A percentile compares a stretch with the other conserved stretches of the same genome.
These are phyloP conservation scores for Candida insectorum DNA, from an alignment of 805 yeast species.

Conservation along the genomic window DNA sequence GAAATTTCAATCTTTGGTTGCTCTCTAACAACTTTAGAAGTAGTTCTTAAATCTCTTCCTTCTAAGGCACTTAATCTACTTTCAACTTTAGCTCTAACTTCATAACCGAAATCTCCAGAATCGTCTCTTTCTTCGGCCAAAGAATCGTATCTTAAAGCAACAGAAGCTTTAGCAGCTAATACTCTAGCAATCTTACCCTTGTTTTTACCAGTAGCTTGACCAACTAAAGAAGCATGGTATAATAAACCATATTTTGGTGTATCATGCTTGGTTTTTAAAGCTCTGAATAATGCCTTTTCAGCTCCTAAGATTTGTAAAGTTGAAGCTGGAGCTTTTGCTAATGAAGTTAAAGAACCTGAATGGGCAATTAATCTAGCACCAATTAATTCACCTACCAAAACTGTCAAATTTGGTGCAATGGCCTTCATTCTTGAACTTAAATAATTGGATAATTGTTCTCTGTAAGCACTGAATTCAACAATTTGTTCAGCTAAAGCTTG, in stretches of 20 bases:
- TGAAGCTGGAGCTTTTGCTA: conserved; percentile 98
- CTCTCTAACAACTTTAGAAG: conserved; percentile 77
- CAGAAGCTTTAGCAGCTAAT: conserved; percentile 97
- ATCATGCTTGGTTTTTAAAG: conserved; percentile 96
- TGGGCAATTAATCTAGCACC: conserved; percentile 99
- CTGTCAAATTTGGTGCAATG: conserved; percentile 95
- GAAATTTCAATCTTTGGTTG: conserved; percentile 83
- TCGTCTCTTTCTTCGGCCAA: conserved; percentile 96
- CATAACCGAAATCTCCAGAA: conserved; percentile 88
- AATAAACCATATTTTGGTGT: conserved; percentile 97
- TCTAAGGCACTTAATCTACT: conserved; percentile 90
- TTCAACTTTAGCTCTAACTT: conserved; percentile 90
- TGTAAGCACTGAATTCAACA: conserved; percentile 91
- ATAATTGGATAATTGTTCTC: conserved; percentile 93
- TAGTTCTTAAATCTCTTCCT: conserved; percentile 93
- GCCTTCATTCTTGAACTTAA: conserved; percentile 95
- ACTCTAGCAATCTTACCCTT: conserved; percentile 99
- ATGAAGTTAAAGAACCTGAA: conserved; percentile 88
- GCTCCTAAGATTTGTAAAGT: conserved; percentile 98
- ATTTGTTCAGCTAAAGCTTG: conserved; percentile 92
- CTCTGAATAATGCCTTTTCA: conserved; percentile 98
- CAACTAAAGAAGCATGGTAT: conserved; percentile 95
- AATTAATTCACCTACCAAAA: conserved; percentile 94
- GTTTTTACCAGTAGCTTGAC: conserved; percentile 97
- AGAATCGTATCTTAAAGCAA: conserved; percentile 94